Conservation (phyloP, 805 yeast genomes). For the Ogataea ganodermae region DNA sequence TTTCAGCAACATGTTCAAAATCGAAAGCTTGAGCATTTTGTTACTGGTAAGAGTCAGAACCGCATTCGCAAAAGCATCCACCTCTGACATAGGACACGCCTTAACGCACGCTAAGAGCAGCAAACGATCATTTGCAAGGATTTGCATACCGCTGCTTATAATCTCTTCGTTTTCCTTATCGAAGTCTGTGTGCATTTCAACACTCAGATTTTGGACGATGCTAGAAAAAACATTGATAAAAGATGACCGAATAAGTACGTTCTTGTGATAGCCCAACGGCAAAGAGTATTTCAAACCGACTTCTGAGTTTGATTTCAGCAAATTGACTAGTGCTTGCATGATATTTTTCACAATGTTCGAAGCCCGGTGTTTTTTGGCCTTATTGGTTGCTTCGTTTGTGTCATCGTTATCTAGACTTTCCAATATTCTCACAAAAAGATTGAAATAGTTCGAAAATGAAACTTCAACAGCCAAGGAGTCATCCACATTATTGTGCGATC, state of each 20-base stretch:
- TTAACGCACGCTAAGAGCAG: conserved; percentile 55
- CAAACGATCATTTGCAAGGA: conserved; percentile 37
- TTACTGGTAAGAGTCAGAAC: conserved; percentile 55
- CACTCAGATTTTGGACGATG: conserved; percentile 43
- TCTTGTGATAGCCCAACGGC: conserved; percentile 76
- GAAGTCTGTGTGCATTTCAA: conserved; percentile 21
- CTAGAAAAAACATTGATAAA: conserved; percentile 78
- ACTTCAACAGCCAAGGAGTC: conserved; percentile 41
- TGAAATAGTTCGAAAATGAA: conserved; percentile 69
- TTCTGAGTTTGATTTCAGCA: conserved; percentile 71
- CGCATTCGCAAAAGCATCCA: conserved; percentile 69
- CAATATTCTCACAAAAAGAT: conserved; percentile 54
- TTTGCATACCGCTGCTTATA: conserved; percentile 15
- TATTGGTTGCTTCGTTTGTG: conserved; percentile 13
- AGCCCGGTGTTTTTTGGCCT: conserved; percentile 50
- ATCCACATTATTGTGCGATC: conserved; percentile 35
- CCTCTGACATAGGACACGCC: conserved; percentile 67
- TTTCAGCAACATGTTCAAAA: conserved; percentile 56
- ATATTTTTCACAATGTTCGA: conserved; percentile 61
- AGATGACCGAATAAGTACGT: conserved; percentile 63
- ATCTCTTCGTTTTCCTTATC: conserved; percentile 13
- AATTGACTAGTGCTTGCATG: conserved; percentile 63
- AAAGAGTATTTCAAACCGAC: conserved; percentile 75
- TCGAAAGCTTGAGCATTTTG: conserved; percentile 37
- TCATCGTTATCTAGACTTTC: conserved; percentile 42